These are phyloP conservation scores for Fusarium papillatum DNA, from an alignment of 2,329 filamentous ascomycete species.

Conservation along the genomic window DNA sequence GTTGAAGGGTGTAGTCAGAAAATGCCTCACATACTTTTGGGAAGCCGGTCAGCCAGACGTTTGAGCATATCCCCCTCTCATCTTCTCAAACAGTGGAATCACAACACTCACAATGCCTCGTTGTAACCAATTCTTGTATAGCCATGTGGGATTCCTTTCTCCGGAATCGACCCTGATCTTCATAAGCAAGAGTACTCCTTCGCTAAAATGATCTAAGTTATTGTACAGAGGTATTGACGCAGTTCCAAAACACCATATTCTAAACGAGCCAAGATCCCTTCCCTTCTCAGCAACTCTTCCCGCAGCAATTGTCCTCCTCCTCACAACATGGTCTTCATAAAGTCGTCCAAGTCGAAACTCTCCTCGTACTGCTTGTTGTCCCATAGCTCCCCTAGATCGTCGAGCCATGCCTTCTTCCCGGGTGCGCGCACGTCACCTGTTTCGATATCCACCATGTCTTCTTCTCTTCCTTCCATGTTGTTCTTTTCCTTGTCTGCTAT, in stretches of 20 bases:
- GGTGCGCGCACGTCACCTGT: conserved; percentile 96
- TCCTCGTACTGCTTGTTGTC: conserved; percentile 98
- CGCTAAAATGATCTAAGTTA: conserved; percentile 46
- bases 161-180: conserved; percentile 25
- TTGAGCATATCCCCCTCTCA: background rate
- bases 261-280: conserved; percentile 17
- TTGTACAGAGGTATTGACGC: conserved; percentile 40
- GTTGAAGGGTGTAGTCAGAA: background rate
- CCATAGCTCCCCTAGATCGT: conserved; percentile 96
- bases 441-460: conserved; percentile 94
- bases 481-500: conserved; percentile 72
- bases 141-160: conserved; percentile 11
- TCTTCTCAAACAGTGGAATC: background rate
- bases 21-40: background rate
- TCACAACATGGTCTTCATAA: conserved; percentile 91
- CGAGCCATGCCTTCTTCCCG: conserved; percentile 95
- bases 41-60: background rate
- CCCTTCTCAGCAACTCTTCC: conserved; percentile 12
- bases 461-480: conserved; percentile 73
- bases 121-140: background rate
- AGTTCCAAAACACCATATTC: conserved; percentile 38
- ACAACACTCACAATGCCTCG: background rate
- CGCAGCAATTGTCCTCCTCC: conserved; percentile 3
- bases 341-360: conserved; percentile 96
- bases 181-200: conserved; percentile 45